Evolutionary conservation across 164 flowering plant species (phyloP).

Genomic region (Platanus orientalis): DNA sequence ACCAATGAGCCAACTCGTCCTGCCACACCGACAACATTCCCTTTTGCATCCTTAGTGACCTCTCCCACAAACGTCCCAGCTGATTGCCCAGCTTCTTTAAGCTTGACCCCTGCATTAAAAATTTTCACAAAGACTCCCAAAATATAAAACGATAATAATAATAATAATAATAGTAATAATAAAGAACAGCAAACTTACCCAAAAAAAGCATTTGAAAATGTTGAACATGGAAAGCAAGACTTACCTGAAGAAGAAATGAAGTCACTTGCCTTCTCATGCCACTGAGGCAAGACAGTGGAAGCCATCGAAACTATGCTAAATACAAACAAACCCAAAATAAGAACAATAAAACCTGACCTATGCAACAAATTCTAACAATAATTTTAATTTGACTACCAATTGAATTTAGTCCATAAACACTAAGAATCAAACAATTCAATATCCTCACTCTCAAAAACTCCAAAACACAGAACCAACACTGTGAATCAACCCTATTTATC

Average conservation of each 20-base stretch:
- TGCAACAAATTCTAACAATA: too few species aligned
- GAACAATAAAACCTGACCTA: not conserved
- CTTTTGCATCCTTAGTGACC: constrained; percentile 82
- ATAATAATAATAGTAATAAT: too few species aligned
- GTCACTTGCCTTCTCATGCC: constrained; percentile 77
- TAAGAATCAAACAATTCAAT: not conserved
- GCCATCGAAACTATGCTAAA: constrained; percentile 40
- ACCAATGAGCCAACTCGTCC: constrained; percentile 68
- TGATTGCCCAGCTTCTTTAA: constrained; percentile 74
- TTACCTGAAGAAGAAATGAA: constrained; percentile 83
- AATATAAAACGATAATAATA: not conserved
- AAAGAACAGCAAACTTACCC: too few species aligned
- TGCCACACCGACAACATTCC: constrained; percentile 66
- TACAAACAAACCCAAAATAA: not conserved
- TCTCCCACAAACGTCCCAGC: constrained; percentile 74
- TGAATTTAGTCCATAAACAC: not conserved
- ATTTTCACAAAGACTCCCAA: not conserved
- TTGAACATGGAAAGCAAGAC: too few species aligned
- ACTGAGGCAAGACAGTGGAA: constrained; percentile 55
- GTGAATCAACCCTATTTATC: not conserved
- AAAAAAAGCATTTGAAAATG: too few species aligned
- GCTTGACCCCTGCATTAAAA: constrained; percentile 54
- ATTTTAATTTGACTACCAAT: too few species aligned
- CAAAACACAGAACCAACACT: too few species aligned
- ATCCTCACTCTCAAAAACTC: not conserved